These are phyloP conservation scores for Podospora pseudoanserina DNA, from an alignment of 495 filamentous ascomycete species.

Conservation along the genomic window DNA sequence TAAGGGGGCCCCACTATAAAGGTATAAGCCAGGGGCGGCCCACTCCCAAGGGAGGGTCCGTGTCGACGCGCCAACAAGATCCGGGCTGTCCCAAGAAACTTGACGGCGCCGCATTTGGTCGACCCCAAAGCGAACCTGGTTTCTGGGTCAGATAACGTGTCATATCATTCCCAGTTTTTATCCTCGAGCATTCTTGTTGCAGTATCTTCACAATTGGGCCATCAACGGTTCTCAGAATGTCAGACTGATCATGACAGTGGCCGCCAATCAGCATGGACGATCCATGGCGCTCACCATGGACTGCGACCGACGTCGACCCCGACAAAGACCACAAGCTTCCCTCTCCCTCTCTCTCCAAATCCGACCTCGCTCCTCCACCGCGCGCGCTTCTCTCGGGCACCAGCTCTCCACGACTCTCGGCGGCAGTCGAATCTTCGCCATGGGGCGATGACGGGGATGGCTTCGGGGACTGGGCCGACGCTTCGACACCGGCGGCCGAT, in stretches of 20 bases:
- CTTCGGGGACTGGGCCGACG: constrained; percentile 41
- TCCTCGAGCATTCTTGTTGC: background rate
- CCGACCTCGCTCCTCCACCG: constrained; percentile 43
- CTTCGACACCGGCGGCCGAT: constrained; percentile 18
- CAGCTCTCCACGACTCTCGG: constrained; percentile 30
- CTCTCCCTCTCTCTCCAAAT: constrained; percentile 34
- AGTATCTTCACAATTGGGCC: background rate
- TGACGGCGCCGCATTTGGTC: constrained; percentile 1
- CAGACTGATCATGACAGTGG: constrained; percentile 30
- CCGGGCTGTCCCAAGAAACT: background rate
- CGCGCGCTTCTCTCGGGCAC: constrained; percentile 42
- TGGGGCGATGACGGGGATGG: constrained; percentile 45
- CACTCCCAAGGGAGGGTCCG: background rate
- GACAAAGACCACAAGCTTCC: constrained; percentile 28
- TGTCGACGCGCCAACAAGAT: background rate
- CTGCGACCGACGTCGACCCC: constrained; percentile 35
- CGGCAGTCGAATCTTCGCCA: constrained; percentile 36
- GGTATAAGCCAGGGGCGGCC: no score
- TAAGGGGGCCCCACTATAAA: background rate
- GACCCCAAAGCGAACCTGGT: constrained; percentile 4
- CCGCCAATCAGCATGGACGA: constrained; percentile 48
- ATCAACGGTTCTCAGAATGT: background rate
- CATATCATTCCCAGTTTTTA: background rate
- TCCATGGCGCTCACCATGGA: constrained; percentile 55
- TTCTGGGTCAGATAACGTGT: background rate